A percentile compares a stretch with the other conserved stretches of the same genome.
Conservation (phyloP, 495 filamentous ascomycete species). For the Evansstolkia leycettana region DNA sequence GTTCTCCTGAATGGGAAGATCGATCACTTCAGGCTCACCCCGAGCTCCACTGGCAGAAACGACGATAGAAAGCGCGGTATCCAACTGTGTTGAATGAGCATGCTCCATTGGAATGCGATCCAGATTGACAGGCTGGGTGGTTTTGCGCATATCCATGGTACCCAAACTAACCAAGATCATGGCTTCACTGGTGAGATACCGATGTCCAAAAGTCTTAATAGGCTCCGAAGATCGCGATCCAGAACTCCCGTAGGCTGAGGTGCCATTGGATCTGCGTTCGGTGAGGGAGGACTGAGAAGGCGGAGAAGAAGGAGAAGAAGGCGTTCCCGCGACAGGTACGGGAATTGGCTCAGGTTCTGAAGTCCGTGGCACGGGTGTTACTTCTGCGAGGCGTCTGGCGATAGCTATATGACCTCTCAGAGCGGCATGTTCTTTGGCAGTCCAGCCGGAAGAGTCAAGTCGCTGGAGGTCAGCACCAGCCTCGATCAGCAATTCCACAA, state of each 20-base stretch:
- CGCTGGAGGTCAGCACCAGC: conserved; percentile 63
- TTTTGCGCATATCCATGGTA: conserved; percentile 83
- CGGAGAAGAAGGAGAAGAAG: conserved; percentile 33
- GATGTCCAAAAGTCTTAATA: conserved; percentile 90
- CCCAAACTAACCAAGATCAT: conserved; percentile 88
- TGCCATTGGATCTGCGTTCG: conserved; percentile 39
- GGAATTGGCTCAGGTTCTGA: conserved; percentile 23
- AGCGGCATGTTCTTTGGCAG: conserved; percentile 83
- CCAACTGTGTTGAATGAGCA: conserved; percentile 83
- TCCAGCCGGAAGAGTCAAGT: conserved; percentile 84
- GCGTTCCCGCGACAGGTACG: conserved; percentile 13
- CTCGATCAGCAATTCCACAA: conserved; percentile 66
- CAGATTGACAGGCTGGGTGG: conserved; percentile 69
- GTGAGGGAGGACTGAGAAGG: conserved; percentile 33
- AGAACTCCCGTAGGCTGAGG: conserved; percentile 23
- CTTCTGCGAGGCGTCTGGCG: conserved; percentile 50
- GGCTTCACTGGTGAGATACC: conserved; percentile 79
- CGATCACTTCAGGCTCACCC: conserved; percentile 78
- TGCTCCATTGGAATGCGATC: conserved; percentile 76
- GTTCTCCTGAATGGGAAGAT: conserved; percentile 87
- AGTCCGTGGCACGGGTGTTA: conserved; percentile 27
- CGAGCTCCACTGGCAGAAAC: conserved; percentile 80
- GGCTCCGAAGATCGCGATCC: conserved; percentile 45
- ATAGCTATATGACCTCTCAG: conserved; percentile 77
- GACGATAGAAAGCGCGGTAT: conserved; percentile 85